Percentiles rank a stretch among this genome's conserved stretches.
Evolutionary conservation across 2,329 filamentous ascomycete genomes (phyloP).

Genomic region (Colletotrichum liaoningense): DNA sequence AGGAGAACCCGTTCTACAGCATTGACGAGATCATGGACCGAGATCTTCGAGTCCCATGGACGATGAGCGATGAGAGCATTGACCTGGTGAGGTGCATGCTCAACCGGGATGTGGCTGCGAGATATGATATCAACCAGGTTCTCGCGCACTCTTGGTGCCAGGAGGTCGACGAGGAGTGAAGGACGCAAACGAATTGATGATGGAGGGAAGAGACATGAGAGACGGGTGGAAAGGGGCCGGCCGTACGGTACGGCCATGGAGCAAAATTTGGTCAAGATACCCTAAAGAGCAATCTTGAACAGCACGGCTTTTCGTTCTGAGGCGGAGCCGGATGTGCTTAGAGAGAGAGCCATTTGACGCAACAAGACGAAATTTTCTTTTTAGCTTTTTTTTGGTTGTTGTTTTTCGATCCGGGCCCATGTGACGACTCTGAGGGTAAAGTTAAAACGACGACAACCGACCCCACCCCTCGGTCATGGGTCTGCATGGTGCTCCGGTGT

Average conservation of each 20-base stretch:
- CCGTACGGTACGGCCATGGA: slow-evolving; percentile 5
- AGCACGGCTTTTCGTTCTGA: slow-evolving; percentile 23
- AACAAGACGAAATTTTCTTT: slow-evolving; percentile 21
- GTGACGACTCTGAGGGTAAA: slow-evolving; percentile 2
- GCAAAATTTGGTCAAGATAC: slow-evolving; percentile 36
- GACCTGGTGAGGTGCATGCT: slow-evolving; percentile 93
- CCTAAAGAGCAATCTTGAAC: slow-evolving; percentile 35
- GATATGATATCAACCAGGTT: slow-evolving; percentile 89
- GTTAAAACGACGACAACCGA: background rate
- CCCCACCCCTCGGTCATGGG: background rate
- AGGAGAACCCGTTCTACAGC: slow-evolving; percentile 99
- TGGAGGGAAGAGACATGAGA: slow-evolving; percentile 5
- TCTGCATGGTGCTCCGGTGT: slow-evolving; percentile 5
- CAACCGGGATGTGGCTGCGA: slow-evolving; percentile 84
- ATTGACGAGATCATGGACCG: slow-evolving; percentile 99
- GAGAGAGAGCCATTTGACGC: slow-evolving; percentile 33
- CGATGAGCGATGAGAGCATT: slow-evolving; percentile 91
- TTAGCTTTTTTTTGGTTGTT: background rate
- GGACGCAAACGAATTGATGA: slow-evolving; percentile 16
- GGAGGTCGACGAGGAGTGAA: slow-evolving; percentile 32
- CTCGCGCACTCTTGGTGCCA: slow-evolving; percentile 87
- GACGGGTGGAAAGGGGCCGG: background rate
- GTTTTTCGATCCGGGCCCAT: background rate
- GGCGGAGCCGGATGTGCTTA: slow-evolving; percentile 22
- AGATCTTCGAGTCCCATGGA: slow-evolving; percentile 89